Base-by-base conservation (phyloP, 2,329 filamentous ascomycete genomes). In the Pseudogymnoascus sp. region DNA sequence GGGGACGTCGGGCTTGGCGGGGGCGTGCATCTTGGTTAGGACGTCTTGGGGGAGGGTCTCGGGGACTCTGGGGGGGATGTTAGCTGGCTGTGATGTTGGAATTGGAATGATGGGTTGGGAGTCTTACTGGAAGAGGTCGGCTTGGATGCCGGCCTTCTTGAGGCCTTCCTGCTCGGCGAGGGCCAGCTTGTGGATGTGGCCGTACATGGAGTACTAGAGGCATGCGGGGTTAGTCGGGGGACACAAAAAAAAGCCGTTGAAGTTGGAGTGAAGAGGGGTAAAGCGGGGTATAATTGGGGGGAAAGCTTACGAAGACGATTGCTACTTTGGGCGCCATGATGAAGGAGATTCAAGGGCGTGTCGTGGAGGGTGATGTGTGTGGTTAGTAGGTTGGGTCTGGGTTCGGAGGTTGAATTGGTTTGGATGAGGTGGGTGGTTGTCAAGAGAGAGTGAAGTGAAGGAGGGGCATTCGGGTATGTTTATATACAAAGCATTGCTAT, bases 121-220 rank as follows among this genome's bases (percentile, higher is more conserved):
- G 60, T 71, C 83, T 64, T 78, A 88, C 86, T 96, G 91, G 84
- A 80, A 96, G 72, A 97, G 73, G 70, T 93, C 89, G 76, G 80
- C 91, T 47, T 80, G 78, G 66, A 92, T 92, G 66, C 94, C 94
- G 65, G 91, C 91, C 71, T 87, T 85, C 78, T 92, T 87, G 71
- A 97, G 90, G 73, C 94, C 94, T 71, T 83, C 85, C 81, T 92
- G 89, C 81, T 97, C 92, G 65, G 91, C 91, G 75, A 94, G 86
- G 70, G 93, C 94, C 70, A 97, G 76, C 73, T 86, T 78, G 76
- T 82, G 79, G 77, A 97, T 88, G 78, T 97, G 92, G 77, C 94
- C 93, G 78, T 94, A 96, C 84, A 91, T 89, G 67, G 91, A 95
- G 80, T 96, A 96, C 90, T 94, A 64, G 34, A 61, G 34, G 37